Evolutionary conservation across 2,329 filamentous ascomycete genomes (phyloP), one percentile per base, ranked within the genome.

Genomic region (Exophiala bonariae): DNA sequence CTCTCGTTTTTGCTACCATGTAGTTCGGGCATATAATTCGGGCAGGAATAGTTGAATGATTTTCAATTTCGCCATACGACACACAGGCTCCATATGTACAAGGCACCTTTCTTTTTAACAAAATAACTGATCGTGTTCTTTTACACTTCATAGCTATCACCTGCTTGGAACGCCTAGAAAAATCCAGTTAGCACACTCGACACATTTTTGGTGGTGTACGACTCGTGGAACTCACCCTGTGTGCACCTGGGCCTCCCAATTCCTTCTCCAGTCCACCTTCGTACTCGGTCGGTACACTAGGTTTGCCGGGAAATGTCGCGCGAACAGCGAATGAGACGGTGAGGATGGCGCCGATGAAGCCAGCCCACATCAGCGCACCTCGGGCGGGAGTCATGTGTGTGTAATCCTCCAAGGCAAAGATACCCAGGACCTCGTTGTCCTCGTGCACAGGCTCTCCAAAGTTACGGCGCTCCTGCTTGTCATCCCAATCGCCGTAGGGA

Each of bases 371-470:
- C 50, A 84, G 62, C 28, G 83, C 65, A 49, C 82, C 88, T 64
- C 85, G 90, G 55, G 81, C 80, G 13, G 91, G 75, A 40, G 80
- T 85, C 63, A 82, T 80, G 78, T 93, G 92, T 46, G 84, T 93
- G 75, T 99, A 97, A 62, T 91, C 85, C 68, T 93, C 84, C 2
- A 89, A 83, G 41, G 88, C 86, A 72, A 99, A 92, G 56, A 96
- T 86, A 60, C 90, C 91, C 48, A 97, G 78, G 48, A 90, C 79
- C 68, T 99, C 95, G 70, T 96, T 87, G 70, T 99, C 93, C 72
- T 99, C 95, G 70, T 99, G 92, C 42, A 95, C 83, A 10, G 92
- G 89, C 72, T 99, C 95, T 70, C 91, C 91, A 67, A 88, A 97
- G 79, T 99, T 97, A 63, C 93, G 83, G 67, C 91, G 85, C 71